A percentile compares a stretch with the other conserved stretches of the same genome.
Conservation (phyloP, 202 grass and related monocot species). For the Bolboschoenoplectus hybrid region DNA sequence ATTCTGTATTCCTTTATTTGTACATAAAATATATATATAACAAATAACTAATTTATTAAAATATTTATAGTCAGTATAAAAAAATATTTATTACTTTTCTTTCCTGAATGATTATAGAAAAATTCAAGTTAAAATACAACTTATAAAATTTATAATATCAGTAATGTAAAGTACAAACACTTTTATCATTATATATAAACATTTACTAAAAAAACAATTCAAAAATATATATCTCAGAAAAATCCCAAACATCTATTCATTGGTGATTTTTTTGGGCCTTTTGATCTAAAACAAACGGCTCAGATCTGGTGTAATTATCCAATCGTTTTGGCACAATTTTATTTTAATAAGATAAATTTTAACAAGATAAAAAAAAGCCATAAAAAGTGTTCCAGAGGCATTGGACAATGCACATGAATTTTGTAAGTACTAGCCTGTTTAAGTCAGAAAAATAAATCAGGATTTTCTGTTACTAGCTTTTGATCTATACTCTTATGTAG, state of each 20-base stretch:
- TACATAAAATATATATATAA: too few species aligned
- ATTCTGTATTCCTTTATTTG: too few species aligned
- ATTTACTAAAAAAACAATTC: not conserved
- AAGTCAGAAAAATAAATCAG: not conserved
- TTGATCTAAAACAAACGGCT: not conserved
- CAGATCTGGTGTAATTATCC: not conserved
- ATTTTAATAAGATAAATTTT: not conserved
- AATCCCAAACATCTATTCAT: not conserved
- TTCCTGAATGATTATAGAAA: too few species aligned
- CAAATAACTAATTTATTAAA: too few species aligned
- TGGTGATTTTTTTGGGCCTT: not conserved
- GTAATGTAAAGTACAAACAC: too few species aligned
- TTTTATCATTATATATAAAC: too few species aligned
- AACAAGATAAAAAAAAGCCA: not conserved
- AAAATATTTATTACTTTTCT: too few species aligned
- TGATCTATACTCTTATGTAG: not conserved
- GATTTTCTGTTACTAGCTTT: not conserved
- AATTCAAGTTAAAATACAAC: too few species aligned
- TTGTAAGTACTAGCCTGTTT: constrained; percentile 8
- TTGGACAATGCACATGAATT: not conserved
- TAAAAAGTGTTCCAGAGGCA: not conserved
- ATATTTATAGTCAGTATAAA: too few species aligned
- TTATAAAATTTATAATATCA: too few species aligned
- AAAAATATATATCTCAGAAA: not conserved
- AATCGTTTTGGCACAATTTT: not conserved